A percentile compares a stretch with the other conserved stretches of the same genome.
Evolutionary conservation across 2,329 filamentous ascomycete genomes (phyloP).

Genomic region (Aspergillus sp.): DNA sequence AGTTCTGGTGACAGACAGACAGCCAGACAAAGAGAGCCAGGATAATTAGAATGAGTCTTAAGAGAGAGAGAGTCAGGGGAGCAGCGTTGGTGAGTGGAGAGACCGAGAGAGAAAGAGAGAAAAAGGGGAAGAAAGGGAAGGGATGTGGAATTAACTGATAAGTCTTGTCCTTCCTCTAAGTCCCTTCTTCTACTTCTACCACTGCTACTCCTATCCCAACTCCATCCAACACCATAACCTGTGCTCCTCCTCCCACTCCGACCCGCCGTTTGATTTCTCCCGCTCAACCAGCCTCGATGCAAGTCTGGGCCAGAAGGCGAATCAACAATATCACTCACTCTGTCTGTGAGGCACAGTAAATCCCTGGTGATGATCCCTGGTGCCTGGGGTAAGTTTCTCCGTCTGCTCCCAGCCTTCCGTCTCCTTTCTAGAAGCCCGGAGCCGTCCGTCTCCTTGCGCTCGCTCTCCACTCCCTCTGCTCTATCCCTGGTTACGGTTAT

Average conservation of each 20-base stretch:
- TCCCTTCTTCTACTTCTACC: neutral
- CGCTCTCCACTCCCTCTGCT: no score
- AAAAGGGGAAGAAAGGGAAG: constrained; percentile 6
- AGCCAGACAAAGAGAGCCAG: no score
- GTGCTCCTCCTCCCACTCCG: neutral
- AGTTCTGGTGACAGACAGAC: constrained; percentile 1
- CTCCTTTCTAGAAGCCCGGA: neutral
- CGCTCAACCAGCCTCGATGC: neutral
- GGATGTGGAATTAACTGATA: constrained; percentile 4
- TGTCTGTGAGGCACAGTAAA: neutral
- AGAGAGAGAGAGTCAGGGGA: constrained; percentile 4
- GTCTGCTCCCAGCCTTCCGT: neutral
- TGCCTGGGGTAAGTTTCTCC: neutral
- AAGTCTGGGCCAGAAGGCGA: no score
- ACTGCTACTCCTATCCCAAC: neutral
- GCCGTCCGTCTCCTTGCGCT: no score
- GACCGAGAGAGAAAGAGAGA: constrained; percentile 1
- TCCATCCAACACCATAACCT: no score
- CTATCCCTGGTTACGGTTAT: no score
- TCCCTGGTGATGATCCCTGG: neutral
- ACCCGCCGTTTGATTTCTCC: neutral
- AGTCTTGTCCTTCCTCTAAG: neutral
- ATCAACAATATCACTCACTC: no score
- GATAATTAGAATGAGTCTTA: no score
- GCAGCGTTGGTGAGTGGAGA: neutral